phyloP scores from a whole-genome alignment of 1,284 basidiomycete genomes.

The Mycena sp. region DNA sequence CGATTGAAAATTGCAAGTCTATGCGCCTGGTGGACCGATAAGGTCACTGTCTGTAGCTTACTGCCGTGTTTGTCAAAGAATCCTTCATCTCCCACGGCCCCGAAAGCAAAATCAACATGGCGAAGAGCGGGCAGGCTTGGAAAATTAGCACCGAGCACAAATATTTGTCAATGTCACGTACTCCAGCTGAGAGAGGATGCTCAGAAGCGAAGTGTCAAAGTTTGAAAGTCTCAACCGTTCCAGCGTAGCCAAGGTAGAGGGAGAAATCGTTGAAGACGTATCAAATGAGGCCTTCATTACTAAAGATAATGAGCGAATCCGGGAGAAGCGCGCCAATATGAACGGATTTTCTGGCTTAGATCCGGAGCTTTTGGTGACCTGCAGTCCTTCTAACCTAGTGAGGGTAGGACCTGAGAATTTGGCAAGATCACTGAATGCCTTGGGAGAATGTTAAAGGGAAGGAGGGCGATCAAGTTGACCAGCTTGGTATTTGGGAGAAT shows the following conservation, averaged over 20 bases:
- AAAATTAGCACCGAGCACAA: neutral
- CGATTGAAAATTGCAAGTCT: neutral
- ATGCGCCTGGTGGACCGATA: neutral
- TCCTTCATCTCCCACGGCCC: neutral
- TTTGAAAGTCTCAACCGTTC: slow-evolving; percentile 10
- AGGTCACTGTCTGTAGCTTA: slow-evolving; percentile 8
- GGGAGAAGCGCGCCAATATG: slow-evolving; percentile 1
- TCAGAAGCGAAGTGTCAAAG: neutral
- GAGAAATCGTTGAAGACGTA: neutral
- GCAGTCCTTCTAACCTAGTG: slow-evolving; percentile 4
- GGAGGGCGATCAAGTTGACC: slow-evolving; percentile 5
- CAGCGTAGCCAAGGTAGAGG: slow-evolving; percentile 1
- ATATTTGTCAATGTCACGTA: neutral
- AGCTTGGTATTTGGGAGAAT: neutral
- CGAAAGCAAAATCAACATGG: neutral
- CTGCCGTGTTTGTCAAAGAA: slow-evolving; percentile 16
- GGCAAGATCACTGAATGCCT: slow-evolving; percentile 10
- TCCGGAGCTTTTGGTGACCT: slow-evolving; percentile 12
- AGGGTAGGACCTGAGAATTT: slow-evolving; percentile 15
- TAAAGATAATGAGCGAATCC: slow-evolving; percentile 7
- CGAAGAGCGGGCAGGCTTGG: slow-evolving; percentile 10
- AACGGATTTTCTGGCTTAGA: neutral
- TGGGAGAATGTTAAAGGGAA: neutral
- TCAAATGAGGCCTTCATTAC: slow-evolving; percentile 5
- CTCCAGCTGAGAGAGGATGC: slow-evolving; percentile 11